phyloP scores from a whole-genome alignment of 148 eudicot species.

The Silene conica region DNA sequence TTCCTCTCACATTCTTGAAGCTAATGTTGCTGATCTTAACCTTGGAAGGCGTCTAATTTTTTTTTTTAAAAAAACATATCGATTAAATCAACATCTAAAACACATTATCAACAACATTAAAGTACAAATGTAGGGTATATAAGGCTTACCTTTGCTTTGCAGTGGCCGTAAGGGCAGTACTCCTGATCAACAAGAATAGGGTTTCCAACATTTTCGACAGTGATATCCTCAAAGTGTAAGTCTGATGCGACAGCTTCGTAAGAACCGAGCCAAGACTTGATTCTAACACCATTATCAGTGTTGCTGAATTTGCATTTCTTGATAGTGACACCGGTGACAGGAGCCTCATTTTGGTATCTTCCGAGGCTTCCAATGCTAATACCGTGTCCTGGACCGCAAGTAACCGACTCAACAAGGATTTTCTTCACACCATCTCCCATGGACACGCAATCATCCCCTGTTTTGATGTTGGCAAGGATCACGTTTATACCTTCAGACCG shows the following conservation, averaged over 20 bases:
- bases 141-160: constrained; percentile 26
- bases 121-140: too few relatives aligned
- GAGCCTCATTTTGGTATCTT: constrained; percentile 29
- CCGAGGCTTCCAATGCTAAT: constrained; percentile 71
- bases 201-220: constrained; percentile 33
- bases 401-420: constrained; percentile 32
- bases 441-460: constrained; percentile 73
- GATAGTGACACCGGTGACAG: constrained; percentile 35
- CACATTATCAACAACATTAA: background rate
- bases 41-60: constrained; percentile 34
- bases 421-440: constrained; percentile 49
- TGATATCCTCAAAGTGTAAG: constrained; percentile 48
- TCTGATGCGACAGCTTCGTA: constrained; percentile 23
- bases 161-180: constrained; percentile 55
- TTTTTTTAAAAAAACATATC: constrained; percentile 11
- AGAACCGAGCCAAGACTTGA: constrained; percentile 59
- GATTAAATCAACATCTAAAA: background rate
- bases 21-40: constrained; percentile 48
- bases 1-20: constrained; percentile 42
- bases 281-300: constrained; percentile 48
- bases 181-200: constrained; percentile 49
- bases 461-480: constrained; percentile 29
- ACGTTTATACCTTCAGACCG: constrained; percentile 34
- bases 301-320: constrained; percentile 42
- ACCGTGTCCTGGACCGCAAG: constrained; percentile 69